phyloP scores from a whole-genome alignment of 345 rosid species.

The Camelina neglecta region DNA sequence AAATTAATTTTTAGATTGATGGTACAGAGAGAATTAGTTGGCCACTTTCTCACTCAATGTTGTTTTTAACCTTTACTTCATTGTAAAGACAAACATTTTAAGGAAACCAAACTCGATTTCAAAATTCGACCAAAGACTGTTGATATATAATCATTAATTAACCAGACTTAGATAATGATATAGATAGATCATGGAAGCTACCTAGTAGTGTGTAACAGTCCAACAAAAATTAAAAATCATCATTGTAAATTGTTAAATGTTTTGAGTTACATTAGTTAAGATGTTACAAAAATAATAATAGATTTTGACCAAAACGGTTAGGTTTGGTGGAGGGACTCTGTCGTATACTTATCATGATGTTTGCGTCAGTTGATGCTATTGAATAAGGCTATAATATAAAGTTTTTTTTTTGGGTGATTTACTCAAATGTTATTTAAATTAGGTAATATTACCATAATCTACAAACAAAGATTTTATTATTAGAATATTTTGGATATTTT shows the following conservation, averaged over 20 bases:
- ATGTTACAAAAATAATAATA: slow-evolving; percentile 14
- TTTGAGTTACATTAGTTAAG: slow-evolving; percentile 1
- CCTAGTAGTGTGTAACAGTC: background rate
- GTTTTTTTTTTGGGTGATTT: background rate
- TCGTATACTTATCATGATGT: slow-evolving; percentile 22
- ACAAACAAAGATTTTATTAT: too few relatives aligned
- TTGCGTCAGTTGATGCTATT: slow-evolving; percentile 17
- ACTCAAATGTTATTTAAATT: too few relatives aligned
- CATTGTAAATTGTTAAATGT: background rate
- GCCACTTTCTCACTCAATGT: slow-evolving; percentile 60
- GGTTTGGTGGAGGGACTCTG: slow-evolving; percentile 31
- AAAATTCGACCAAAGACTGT: background rate
- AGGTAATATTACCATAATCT: too few relatives aligned
- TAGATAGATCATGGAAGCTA: slow-evolving; percentile 25
- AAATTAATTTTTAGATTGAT: slow-evolving; percentile 9
- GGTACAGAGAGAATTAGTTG: slow-evolving; percentile 51
- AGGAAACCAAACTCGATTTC: slow-evolving; percentile 18
- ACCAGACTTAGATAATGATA: slow-evolving; percentile 8
- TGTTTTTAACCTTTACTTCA: slow-evolving; percentile 42
- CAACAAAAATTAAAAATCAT: background rate
- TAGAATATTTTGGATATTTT: too few relatives aligned
- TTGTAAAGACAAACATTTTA: slow-evolving; percentile 39
- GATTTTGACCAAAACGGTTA: slow-evolving; percentile 26
- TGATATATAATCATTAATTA: slow-evolving; percentile 12
- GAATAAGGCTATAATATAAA: background rate